These are phyloP conservation scores for Periconia macrospinosa DNA, from an alignment of 2,329 filamentous ascomycete species.

Conservation along the genomic window DNA sequence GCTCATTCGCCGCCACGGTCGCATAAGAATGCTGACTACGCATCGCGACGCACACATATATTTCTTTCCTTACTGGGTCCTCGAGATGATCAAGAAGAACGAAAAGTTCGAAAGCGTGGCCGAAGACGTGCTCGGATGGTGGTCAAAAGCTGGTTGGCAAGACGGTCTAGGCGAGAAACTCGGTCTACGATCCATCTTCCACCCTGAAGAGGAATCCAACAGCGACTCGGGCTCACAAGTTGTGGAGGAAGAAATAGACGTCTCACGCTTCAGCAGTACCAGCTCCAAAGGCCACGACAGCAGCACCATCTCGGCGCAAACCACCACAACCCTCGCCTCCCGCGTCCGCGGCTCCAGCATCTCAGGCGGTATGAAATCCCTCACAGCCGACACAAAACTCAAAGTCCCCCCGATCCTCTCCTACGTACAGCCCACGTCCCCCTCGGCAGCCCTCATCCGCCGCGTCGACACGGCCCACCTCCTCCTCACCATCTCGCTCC, in stretches of 20 bases:
- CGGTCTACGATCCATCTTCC: slow-evolving; percentile 67
- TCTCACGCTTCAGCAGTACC: slow-evolving; percentile 57
- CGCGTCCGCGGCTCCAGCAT: slow-evolving; percentile 36
- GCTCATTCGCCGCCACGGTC: slow-evolving; percentile 73
- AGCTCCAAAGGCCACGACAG: slow-evolving; percentile 30
- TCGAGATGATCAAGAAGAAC: slow-evolving; percentile 79
- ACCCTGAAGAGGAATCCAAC: slow-evolving; percentile 48
- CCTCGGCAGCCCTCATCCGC: slow-evolving; percentile 68
- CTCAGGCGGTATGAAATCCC: slow-evolving; percentile 27
- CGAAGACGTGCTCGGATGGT: slow-evolving; percentile 92
- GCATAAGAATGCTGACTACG: slow-evolving; percentile 77
- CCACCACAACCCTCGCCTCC: slow-evolving; percentile 35
- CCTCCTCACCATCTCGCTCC: slow-evolving; percentile 78
- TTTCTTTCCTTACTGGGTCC: slow-evolving; percentile 87
- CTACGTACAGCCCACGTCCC: slow-evolving; percentile 72
- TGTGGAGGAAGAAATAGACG: slow-evolving; percentile 58
- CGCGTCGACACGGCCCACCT: slow-evolving; percentile 86
- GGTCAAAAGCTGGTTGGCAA: slow-evolving; percentile 95
- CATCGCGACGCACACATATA: slow-evolving; percentile 94
- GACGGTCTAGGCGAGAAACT: slow-evolving; percentile 77
- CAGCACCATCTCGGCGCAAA: slow-evolving; percentile 6
- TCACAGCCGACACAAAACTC: slow-evolving; percentile 40
- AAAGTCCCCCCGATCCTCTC: slow-evolving; percentile 74
- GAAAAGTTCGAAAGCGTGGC: slow-evolving; percentile 83
- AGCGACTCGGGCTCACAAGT: slow-evolving; percentile 36